These are phyloP conservation scores for Penicillium sp. DNA, from an alignment of 2,329 filamentous ascomycete genomes.

Conservation along the genomic window DNA sequence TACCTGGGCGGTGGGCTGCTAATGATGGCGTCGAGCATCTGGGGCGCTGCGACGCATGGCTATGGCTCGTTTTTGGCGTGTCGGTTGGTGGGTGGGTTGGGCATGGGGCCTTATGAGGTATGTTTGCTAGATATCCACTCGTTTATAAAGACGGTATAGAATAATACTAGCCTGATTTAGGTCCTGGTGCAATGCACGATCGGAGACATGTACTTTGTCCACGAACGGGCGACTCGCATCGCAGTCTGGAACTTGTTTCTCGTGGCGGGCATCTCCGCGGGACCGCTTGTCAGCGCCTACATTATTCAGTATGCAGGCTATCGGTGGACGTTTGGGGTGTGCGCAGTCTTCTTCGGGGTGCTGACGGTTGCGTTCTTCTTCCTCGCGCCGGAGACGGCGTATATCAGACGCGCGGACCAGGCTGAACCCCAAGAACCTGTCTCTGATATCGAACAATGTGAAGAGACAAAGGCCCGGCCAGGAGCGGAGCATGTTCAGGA, in stretches of 20 bases:
- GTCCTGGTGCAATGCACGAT: slow-evolving; percentile 2
- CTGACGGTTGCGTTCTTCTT: not conserved
- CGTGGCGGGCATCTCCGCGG: not conserved
- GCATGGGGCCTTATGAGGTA: not conserved
- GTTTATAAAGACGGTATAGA: no score
- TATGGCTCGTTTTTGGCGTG: not conserved
- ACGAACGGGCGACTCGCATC: not conserved
- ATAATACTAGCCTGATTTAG: no score
- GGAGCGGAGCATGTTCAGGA: no score
- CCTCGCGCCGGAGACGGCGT: not conserved
- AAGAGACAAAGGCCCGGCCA: not conserved
- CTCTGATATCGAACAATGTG: no score
- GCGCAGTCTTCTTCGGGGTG: not conserved
- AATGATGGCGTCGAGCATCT: not conserved
- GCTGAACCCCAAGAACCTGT: no score
- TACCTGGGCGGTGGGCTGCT: not conserved
- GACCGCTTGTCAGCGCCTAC: not conserved
- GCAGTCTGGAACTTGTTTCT: not conserved
- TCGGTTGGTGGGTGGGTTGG: not conserved
- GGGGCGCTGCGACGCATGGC: not conserved
- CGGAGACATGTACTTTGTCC: slow-evolving; percentile 2
- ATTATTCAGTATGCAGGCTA: not conserved
- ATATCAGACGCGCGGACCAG: not conserved
- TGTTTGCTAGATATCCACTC: no score
- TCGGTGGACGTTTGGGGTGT: not conserved